Conservation (phyloP, 495 filamentous ascomycete species). For the Haplographium delicatum region DNA sequence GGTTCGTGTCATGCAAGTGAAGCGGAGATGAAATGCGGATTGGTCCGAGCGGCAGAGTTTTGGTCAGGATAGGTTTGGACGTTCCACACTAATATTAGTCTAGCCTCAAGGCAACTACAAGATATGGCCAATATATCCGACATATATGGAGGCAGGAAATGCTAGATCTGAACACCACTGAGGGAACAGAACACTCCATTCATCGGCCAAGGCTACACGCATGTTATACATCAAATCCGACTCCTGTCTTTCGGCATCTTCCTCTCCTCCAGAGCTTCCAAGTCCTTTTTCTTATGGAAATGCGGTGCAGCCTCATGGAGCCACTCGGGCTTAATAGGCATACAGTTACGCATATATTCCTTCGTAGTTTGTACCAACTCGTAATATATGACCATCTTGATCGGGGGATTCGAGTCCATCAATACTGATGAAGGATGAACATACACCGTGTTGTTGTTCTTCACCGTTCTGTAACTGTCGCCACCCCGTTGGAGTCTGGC, state of each 20-base stretch:
- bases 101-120: too few relatives aligned
- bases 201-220: too few relatives aligned
- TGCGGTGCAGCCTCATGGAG: slow-evolving; percentile 89
- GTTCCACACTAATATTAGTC: too few relatives aligned
- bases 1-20: too few relatives aligned
- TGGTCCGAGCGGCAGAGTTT: too few relatives aligned
- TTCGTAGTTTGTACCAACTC: slow-evolving; percentile 90
- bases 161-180: too few relatives aligned
- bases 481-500: slow-evolving; percentile 80
- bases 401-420: slow-evolving; percentile 69
- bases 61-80: too few relatives aligned
- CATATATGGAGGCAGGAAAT: too few relatives aligned
- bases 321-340: slow-evolving; percentile 84
- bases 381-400: slow-evolving; percentile 83
- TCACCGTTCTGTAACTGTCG: slow-evolving; percentile 90
- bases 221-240: slow-evolving; percentile 19
- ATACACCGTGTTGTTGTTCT: slow-evolving; percentile 85
- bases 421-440: slow-evolving; percentile 83
- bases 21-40: too few relatives aligned
- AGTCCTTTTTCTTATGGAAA: slow-evolving; percentile 88
- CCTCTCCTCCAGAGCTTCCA: slow-evolving; percentile 74
- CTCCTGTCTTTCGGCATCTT: slow-evolving; percentile 54
- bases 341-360: slow-evolving; percentile 86
- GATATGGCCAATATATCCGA: too few relatives aligned
- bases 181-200: too few relatives aligned